Evolutionary conservation across 2,329 filamentous ascomycete species (phyloP).

Genomic region (Paraphoma sp.): DNA sequence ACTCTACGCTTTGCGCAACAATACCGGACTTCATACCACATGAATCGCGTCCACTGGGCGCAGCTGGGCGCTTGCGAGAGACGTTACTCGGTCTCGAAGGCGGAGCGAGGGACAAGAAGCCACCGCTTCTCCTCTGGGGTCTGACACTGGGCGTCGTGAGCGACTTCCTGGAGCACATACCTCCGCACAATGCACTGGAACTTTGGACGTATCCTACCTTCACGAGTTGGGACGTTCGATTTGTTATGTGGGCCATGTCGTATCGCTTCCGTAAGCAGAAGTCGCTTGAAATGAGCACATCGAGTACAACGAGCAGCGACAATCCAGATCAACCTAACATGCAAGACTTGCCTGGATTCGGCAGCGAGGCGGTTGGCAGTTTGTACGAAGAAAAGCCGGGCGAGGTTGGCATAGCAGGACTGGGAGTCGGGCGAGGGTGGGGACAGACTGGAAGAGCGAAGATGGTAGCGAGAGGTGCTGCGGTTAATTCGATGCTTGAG

Average conservation of each 20-base stretch:
- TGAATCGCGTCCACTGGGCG: constrained; percentile 12
- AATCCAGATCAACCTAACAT: constrained; percentile 24
- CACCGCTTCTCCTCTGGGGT: constrained; percentile 71
- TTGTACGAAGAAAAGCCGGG: constrained; percentile 43
- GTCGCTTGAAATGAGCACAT: constrained; percentile 33
- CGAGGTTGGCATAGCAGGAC: constrained; percentile 54
- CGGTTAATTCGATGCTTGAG: constrained; percentile 58
- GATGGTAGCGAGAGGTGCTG: constrained; percentile 48
- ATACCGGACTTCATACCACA: constrained; percentile 57
- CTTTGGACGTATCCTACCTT: constrained; percentile 75
- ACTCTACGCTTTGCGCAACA: constrained; percentile 64
- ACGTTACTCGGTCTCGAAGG: constrained; percentile 23
- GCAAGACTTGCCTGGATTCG: constrained; percentile 32
- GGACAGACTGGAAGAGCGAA: constrained; percentile 42
- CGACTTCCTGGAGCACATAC: constrained; percentile 71
- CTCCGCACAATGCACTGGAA: constrained; percentile 66
- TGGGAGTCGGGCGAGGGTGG: constrained; percentile 53
- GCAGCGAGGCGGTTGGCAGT: constrained; percentile 28
- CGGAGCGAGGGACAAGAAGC: constrained; percentile 42
- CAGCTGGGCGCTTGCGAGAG: constrained; percentile 20
- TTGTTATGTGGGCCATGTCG: constrained; percentile 67
- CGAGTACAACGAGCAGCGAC: constrained; percentile 6
- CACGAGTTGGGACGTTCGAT: constrained; percentile 66
- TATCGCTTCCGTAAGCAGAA: constrained; percentile 57
- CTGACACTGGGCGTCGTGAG: constrained; percentile 71